A percentile compares a stretch with the other conserved stretches of the same genome.
Evolutionary conservation across 148 eudicot genomes (phyloP).

Genomic region (Rhododendron molle): DNA sequence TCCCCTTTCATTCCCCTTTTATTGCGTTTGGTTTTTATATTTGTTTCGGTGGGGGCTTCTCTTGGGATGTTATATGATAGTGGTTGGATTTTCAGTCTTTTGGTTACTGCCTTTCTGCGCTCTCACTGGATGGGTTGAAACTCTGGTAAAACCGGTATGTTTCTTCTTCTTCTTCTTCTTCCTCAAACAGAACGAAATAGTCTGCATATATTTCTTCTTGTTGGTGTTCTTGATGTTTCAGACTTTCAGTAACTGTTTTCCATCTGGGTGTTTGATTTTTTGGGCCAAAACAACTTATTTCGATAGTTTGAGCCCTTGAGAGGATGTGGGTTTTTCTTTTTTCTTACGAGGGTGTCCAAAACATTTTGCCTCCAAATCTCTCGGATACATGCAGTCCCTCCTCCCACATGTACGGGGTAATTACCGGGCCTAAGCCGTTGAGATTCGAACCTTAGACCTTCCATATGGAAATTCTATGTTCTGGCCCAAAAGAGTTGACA

Average conservation of each 20-base stretch:
- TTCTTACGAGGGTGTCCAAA: no score
- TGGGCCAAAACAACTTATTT: slow-evolving; percentile 4
- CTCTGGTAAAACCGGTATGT: neutral
- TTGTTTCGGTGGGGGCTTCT: neutral
- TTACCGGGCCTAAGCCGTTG: no score
- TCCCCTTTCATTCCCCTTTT: neutral
- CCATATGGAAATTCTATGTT: no score
- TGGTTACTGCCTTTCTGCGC: neutral
- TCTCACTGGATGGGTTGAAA: neutral
- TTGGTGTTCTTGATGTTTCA: neutral
- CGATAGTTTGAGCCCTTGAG: slow-evolving; percentile 20
- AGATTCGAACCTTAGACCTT: no score
- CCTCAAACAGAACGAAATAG: neutral
- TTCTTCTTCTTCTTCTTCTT: neutral
- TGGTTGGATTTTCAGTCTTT: neutral
- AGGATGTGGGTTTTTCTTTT: slow-evolving; percentile 22
- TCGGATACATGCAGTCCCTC: no score
- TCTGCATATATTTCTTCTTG: neutral
- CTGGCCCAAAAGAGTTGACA: no score
- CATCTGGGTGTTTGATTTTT: slow-evolving; percentile 16
- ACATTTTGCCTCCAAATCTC: no score
- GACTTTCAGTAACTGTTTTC: neutral
- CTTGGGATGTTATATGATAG: neutral
- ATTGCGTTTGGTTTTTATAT: neutral
- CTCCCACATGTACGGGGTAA: no score